Base-by-base conservation (phyloP, 352 stramenopile species). In the Pythium sp. region DNA sequence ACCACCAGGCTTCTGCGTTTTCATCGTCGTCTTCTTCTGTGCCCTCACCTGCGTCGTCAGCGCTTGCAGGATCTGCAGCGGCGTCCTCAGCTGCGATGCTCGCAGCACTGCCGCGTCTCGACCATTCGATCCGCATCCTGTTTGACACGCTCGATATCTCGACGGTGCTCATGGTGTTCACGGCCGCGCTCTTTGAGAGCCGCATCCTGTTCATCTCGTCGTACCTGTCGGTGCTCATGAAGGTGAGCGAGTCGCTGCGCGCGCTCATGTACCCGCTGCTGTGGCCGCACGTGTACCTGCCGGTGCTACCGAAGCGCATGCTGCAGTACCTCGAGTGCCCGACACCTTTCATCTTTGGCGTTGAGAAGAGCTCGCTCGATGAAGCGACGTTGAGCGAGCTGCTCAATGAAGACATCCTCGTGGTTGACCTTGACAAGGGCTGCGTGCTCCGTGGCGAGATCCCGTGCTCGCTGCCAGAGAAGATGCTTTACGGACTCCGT, bases 201-300 rank as follows among this genome's bases (percentile, higher is more conserved):
- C 87, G 86, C 26, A 89, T 96, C 53, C 69, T 96, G 41, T 79
- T 96, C 61, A 78, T 94, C 9, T 96, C 88, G 26, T 91, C 80
- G 1, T 87, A 93, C 68, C 67, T 89, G 12, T 94, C 88, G 1
- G 86, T 94, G 64, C 72, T 96, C 41, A 90, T 94, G 76, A 92
- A 91, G 57, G 85, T 91, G 18, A 76, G 75, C 61, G 89, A 96
- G 65, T 85, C 87, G 0, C 69, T 95, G 34, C 85, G 86, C 57
- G 77, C 86, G 28, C 80, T 97, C n/a, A 88, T 97, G 79, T 90
- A 91, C 41, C 90, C 90, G 5, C 67, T 97, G 20, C 73, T 86
- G 20, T 97, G 90, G 90, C 87, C 89, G 28, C 90, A 97, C 62
- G 86, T 95, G 51, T 97, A 96, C 69, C 70, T 93, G 7, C 89